Percentiles rank a stretch among this genome's conserved stretches.
Evolutionary conservation across 1,139 yeast genomes (phyloP).

Genomic region (Hyphopichia pseudoburtonii): DNA sequence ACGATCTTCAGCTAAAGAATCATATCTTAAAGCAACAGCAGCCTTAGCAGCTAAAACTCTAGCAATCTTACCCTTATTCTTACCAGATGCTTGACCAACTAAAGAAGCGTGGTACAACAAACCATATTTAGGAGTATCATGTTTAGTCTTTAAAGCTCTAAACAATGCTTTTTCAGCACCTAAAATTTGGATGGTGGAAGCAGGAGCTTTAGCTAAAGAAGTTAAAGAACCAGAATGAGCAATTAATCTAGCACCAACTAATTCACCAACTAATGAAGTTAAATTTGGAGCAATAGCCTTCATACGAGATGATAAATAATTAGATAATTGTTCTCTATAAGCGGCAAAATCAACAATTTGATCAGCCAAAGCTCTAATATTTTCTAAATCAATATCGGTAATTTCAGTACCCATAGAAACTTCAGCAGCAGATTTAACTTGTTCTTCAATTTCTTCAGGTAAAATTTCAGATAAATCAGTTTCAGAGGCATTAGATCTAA

Average conservation of each 20-base stretch:
- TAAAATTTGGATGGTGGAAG: slow-evolving; percentile 95
- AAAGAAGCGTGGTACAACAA: slow-evolving; percentile 95
- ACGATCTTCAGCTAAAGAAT: slow-evolving; percentile 95
- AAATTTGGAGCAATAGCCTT: slow-evolving; percentile 97
- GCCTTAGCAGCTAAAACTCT: slow-evolving; percentile 99
- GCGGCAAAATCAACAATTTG: slow-evolving; percentile 93
- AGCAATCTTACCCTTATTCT: slow-evolving; percentile 98
- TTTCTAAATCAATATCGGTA: slow-evolving; percentile 88
- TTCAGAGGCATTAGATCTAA: slow-evolving; percentile 86
- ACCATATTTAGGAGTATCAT: slow-evolving; percentile 98
- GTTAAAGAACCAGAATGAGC: slow-evolving; percentile 98
- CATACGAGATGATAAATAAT: slow-evolving; percentile 93
- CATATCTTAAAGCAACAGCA: slow-evolving; percentile 93
- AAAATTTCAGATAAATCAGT: slow-evolving; percentile 88
- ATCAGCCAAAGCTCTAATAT: slow-evolving; percentile 87
- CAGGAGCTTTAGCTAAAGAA: slow-evolving; percentile 95
- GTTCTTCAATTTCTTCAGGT: slow-evolving; percentile 89
- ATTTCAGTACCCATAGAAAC: slow-evolving; percentile 99
- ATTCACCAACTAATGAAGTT: slow-evolving; percentile 95
- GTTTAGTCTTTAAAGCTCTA: slow-evolving; percentile 97
- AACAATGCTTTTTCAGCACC: slow-evolving; percentile 99
- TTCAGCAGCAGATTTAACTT: slow-evolving; percentile 83
- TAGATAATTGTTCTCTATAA: slow-evolving; percentile 84
- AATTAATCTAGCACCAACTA: slow-evolving; percentile 96
- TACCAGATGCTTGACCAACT: slow-evolving; percentile 94